These are phyloP conservation scores for Vaccinium corymbosum DNA, from an alignment of 148 eudicot genomes.

Conservation along the genomic window DNA sequence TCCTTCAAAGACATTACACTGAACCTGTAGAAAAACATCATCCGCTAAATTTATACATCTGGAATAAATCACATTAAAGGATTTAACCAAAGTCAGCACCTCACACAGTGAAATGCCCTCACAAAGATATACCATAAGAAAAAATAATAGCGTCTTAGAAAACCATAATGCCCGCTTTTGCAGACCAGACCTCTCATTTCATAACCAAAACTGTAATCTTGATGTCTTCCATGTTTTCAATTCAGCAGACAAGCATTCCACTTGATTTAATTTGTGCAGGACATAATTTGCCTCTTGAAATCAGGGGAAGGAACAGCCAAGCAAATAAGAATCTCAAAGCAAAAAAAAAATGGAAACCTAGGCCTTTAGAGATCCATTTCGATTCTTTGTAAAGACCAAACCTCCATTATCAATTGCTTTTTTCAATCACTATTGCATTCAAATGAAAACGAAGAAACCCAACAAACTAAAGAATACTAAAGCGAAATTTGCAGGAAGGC, in stretches of 20 bases:
- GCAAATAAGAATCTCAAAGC: neutral
- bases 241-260: neutral
- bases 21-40: conserved; percentile 42
- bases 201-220: neutral
- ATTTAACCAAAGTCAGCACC: neutral
- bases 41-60: no score
- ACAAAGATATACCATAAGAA: neutral
- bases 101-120: neutral
- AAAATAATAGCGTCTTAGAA: neutral
- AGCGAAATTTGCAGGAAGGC: conserved; percentile 11
- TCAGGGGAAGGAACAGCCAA: conserved; percentile 3
- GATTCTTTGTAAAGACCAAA: no score
- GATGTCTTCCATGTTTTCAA: neutral
- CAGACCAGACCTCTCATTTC: neutral
- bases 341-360: conserved; percentile 2
- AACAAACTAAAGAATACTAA: neutral
- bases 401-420: neutral
- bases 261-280: neutral
- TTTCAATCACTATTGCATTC: neutral
- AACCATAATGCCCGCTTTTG: neutral
- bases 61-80: neutral
- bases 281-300: neutral
- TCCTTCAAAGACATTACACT: conserved; percentile 87
- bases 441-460: conserved; percentile 3
- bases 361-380: neutral